phyloP scores from a whole-genome alignment of 2,329 filamentous ascomycete genomes.

The Coniochaeta sp. region DNA sequence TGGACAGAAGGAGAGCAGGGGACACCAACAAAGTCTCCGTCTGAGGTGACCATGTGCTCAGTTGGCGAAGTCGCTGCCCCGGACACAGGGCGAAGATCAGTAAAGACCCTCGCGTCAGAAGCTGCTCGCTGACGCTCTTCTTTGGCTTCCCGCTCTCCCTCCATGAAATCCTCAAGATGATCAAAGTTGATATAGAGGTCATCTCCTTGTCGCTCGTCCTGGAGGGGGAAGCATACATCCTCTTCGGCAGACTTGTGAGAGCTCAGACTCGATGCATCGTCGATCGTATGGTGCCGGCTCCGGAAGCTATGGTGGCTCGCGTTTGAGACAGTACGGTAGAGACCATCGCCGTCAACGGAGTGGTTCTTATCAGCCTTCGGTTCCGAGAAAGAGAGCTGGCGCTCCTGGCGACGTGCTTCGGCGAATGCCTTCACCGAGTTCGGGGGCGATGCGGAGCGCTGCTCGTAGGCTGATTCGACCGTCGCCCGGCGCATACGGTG shows the following conservation, averaged over 20 bases:
- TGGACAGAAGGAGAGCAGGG: constrained; percentile 36
- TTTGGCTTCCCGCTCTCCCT: constrained; percentile 44
- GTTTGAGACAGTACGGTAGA: constrained; percentile 65
- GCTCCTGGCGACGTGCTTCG: constrained; percentile 76
- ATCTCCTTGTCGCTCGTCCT: constrained; percentile 57
- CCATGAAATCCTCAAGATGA: constrained; percentile 85
- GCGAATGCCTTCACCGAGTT: constrained; percentile 98
- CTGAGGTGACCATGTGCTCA: constrained; percentile 36
- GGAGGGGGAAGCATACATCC: constrained; percentile 82
- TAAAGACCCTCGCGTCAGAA: constrained; percentile 45
- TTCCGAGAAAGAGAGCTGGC: constrained; percentile 55
- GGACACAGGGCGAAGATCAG: constrained; percentile 46
- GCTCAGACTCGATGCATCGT: constrained; percentile 52
- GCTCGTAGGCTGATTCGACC: constrained; percentile 47
- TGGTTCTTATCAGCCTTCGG: constrained; percentile 21
- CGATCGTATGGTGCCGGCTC: constrained; percentile 51
- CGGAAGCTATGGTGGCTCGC: constrained; percentile 54
- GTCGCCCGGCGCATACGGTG: constrained; percentile 46
- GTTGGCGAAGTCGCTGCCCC: constrained; percentile 17
- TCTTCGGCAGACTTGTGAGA: constrained; percentile 70
- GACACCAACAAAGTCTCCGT: constrained; percentile 51
- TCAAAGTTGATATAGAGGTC: constrained; percentile 87
- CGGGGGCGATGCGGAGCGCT: constrained; percentile 74
- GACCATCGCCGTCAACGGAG: constrained; percentile 36
- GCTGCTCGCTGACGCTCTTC: constrained; percentile 37